A percentile compares a stretch with the other conserved stretches of the same genome.
Evolutionary conservation across 768 basidiomycete species (phyloP).

Genomic region (Gloeophyllum trabeum): DNA sequence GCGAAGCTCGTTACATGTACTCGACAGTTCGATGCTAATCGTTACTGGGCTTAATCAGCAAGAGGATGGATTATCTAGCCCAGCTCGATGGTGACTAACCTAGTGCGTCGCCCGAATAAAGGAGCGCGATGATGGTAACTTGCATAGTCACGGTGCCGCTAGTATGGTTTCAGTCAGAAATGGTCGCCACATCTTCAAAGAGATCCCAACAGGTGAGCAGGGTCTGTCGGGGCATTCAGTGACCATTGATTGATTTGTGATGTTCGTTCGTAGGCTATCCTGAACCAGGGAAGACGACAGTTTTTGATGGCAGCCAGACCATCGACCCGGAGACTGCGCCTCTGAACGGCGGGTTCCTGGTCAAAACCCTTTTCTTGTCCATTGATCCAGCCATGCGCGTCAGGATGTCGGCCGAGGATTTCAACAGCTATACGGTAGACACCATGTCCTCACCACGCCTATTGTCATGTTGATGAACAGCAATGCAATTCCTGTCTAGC

Average conservation of each 20-base stretch:
- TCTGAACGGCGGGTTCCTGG: constrained; percentile 14
- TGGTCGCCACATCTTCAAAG: constrained; percentile 16
- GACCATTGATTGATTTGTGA: too few relatives aligned
- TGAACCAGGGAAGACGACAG: constrained; percentile 5
- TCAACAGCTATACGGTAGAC: neutral
- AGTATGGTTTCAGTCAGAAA: constrained; percentile 18
- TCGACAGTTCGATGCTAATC: too few relatives aligned
- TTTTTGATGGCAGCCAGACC: constrained; percentile 2
- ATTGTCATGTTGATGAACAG: too few relatives aligned
- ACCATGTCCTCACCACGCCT: too few relatives aligned
- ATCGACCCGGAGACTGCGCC: constrained; percentile 7
- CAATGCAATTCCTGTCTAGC: too few relatives aligned
- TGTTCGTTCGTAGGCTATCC: constrained; percentile 8
- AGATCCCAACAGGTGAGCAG: constrained; percentile 13
- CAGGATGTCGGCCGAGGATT: constrained; percentile 6
- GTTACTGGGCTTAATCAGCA: too few relatives aligned
- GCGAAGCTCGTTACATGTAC: too few relatives aligned
- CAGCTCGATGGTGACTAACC: too few relatives aligned
- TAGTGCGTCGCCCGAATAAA: too few relatives aligned
- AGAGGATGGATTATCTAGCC: too few relatives aligned
- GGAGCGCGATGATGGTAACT: too few relatives aligned
- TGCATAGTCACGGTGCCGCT: too few relatives aligned
- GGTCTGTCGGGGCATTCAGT: neutral
- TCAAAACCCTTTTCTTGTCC: constrained; percentile 15
- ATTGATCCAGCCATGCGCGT: constrained; percentile 12